Percentiles rank a stretch among this genome's conserved stretches.
These are phyloP conservation scores for Calonectria crousiana DNA, from an alignment of 2,329 filamentous ascomycete species.

Conservation along the genomic window DNA sequence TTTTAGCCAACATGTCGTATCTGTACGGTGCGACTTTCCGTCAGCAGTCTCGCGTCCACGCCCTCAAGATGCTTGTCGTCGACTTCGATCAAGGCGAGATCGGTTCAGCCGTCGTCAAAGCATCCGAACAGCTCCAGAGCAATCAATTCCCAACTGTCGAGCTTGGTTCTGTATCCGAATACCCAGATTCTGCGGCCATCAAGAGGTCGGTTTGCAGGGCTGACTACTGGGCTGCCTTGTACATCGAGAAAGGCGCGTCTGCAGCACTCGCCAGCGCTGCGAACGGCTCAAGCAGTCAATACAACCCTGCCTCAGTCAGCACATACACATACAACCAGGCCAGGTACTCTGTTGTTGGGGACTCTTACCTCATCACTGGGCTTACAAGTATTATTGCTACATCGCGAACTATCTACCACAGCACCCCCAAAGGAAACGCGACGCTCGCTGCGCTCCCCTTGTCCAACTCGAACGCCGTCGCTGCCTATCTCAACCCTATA, in stretches of 20 bases:
- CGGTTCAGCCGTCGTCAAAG: background rate
- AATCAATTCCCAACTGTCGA: constrained; percentile 3
- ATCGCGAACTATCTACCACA: constrained; percentile 3
- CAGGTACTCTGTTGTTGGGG: background rate
- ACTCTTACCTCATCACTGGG: background rate
- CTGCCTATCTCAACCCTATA: background rate
- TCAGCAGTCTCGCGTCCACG: background rate
- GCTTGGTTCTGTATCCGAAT: background rate
- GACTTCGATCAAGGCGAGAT: constrained; percentile 1
- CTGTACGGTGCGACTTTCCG: constrained; percentile 11
- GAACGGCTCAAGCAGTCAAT: background rate
- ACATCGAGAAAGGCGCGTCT: constrained; percentile 2
- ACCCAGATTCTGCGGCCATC: background rate
- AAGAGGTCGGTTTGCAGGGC: constrained; percentile 10
- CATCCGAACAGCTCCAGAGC: background rate
- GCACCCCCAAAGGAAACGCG: background rate
- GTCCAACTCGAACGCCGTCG: background rate
- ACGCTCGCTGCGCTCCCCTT: background rate
- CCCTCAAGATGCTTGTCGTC: constrained; percentile 18
- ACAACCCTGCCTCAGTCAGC: background rate
- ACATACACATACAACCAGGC: constrained; percentile 13
- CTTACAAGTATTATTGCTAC: background rate
- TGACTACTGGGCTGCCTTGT: constrained; percentile 6
- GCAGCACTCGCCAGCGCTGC: background rate
- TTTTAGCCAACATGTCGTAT: constrained; percentile 5